phyloP scores from a whole-genome alignment of 2,329 filamentous ascomycete species.

The Emmonsiellopsis sp. region DNA sequence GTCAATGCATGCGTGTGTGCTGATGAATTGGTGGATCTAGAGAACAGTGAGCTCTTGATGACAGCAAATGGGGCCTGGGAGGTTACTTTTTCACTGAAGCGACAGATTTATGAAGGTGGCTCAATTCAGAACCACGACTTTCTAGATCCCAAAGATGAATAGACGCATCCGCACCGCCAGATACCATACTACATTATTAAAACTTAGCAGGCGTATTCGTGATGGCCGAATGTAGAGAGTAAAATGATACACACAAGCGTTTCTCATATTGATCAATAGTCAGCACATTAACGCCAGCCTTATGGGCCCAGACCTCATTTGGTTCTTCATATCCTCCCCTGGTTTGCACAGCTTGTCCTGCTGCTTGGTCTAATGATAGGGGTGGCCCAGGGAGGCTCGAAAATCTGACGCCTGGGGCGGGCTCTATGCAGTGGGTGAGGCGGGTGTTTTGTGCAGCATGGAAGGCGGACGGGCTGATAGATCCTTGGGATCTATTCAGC shows the following conservation, averaged over 20 bases:
- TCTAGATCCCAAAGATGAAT: constrained; percentile 86
- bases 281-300: constrained; percentile 68
- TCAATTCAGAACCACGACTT: constrained; percentile 39
- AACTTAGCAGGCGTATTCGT: not conserved
- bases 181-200: constrained; percentile 53
- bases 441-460: constrained; percentile 56
- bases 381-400: constrained; percentile 43
- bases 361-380: constrained; percentile 19
- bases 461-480: constrained; percentile 54
- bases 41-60: not conserved
- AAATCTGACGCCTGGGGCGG: constrained; percentile 60
- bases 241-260: constrained; percentile 46
- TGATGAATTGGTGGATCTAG: constrained; percentile 23
- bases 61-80: constrained; percentile 7
- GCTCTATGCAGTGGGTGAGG: constrained; percentile 60
- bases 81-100: constrained; percentile 32
- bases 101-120: constrained; percentile 46
- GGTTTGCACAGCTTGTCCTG: constrained; percentile 1
- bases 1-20: constrained; percentile 39
- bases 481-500: constrained; percentile 66
- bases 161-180: constrained; percentile 75
- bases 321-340: constrained; percentile 16
- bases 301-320: constrained; percentile 49
- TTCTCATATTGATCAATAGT: constrained; percentile 77
- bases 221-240: constrained; percentile 10